phyloP scores from a whole-genome alignment of 2,329 filamentous ascomycete genomes.

The Cryphonectria radicalis region DNA sequence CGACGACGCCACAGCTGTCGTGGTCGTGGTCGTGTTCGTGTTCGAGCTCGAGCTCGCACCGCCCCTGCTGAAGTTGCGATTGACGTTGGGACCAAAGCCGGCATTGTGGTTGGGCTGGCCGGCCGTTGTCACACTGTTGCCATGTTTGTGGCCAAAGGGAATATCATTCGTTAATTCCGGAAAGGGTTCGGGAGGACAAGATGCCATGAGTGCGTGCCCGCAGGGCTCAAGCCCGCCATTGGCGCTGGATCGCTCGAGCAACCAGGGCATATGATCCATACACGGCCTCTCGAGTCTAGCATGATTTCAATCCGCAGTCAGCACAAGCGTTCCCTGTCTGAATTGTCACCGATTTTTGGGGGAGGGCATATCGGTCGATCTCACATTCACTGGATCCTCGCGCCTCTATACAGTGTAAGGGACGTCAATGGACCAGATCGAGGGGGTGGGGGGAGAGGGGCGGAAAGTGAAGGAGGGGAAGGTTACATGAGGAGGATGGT shows the following conservation, averaged over 20 bases:
- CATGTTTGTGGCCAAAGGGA: constrained; percentile 55
- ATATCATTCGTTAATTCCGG: constrained; percentile 53
- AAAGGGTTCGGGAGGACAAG: constrained; percentile 75
- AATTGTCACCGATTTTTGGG: constrained; percentile 1
- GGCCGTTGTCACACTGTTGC: constrained; percentile 34
- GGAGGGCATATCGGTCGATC: background rate
- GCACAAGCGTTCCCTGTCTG: constrained; percentile 14
- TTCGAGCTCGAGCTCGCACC: background rate
- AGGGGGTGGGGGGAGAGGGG: background rate
- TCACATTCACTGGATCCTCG: constrained; percentile 13
- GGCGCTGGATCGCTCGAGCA: constrained; percentile 64
- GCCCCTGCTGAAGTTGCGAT: constrained; percentile 19
- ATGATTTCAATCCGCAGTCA: constrained; percentile 34
- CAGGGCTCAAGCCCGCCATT: constrained; percentile 68
- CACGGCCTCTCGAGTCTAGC: constrained; percentile 87
- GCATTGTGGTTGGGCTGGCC: constrained; percentile 26
- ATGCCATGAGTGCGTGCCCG: constrained; percentile 92
- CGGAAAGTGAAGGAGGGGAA: background rate
- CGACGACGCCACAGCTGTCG: background rate
- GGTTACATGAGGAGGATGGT: background rate
- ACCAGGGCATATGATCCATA: constrained; percentile 85
- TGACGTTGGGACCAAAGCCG: constrained; percentile 26
- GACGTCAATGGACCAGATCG: background rate
- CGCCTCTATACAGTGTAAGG: constrained; percentile 14
- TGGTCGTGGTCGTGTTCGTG: background rate